Conservation (phyloP, 305 asterid genomes). For the Fraxinus ornus region DNA sequence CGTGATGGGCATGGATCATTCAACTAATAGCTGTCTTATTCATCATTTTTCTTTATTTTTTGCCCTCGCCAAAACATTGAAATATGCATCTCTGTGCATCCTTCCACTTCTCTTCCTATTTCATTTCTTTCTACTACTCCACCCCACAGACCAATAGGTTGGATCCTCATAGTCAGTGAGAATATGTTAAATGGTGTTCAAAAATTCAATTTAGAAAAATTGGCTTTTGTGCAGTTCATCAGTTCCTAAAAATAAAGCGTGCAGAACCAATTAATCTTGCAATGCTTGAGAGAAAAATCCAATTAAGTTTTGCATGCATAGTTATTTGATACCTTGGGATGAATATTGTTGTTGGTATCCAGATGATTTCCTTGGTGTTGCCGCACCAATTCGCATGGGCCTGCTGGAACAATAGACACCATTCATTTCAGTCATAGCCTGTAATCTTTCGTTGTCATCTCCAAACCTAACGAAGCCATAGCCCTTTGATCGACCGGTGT, state of each 20-base stretch:
- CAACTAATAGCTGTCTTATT: not conserved
- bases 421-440: slow-evolving; percentile 90
- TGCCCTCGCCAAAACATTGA: not conserved
- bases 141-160: not conserved
- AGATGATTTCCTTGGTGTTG: slow-evolving; percentile 89
- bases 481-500: slow-evolving; percentile 92
- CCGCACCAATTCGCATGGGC: slow-evolving; percentile 94
- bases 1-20: not conserved
- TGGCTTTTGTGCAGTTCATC: not conserved
- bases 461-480: slow-evolving; percentile 95
- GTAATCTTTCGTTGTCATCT: slow-evolving; percentile 79
- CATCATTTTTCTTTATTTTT: not conserved
- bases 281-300: not conserved
- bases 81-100: not conserved
- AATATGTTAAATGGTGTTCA: not conserved
- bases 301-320: not conserved
- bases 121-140: not conserved
- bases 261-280: not conserved
- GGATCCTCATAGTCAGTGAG: not conserved
- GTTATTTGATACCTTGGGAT: slow-evolving; percentile 48
- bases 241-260: not conserved
- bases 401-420: slow-evolving; percentile 86
- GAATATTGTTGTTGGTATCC: slow-evolving; percentile 78
- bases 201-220: not conserved
- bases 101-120: not conserved